Evolutionary conservation across 2,329 filamentous ascomycete species (phyloP), one percentile per base, ranked within the genome.

Genomic region (Pseudocercospora fijiensis): DNA sequence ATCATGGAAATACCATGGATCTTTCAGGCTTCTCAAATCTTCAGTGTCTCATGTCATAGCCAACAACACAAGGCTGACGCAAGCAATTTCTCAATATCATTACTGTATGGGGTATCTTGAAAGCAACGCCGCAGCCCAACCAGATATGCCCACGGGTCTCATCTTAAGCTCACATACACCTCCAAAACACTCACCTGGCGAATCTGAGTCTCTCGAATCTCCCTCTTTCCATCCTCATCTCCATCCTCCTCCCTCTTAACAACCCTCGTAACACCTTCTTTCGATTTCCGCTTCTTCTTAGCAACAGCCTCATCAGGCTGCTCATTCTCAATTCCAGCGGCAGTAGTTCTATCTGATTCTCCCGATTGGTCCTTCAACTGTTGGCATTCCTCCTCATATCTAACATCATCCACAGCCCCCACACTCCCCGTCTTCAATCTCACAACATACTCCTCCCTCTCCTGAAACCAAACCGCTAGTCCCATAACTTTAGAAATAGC

Each of bases 321-420:
- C 1, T 20, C 62, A 65, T 67, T 37, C 28, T 56, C 58, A 6
- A 13, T 51, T 47, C 11, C 18, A 27, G 28, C 57, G 6, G 62
- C 56, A 5, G 28, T 60, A 26, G 63, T 52, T 7, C 27, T 63
- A 26, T 64, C 67, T 47, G 56, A 59, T 11, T 59, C 24, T 20
- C 33, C 30, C 22, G 43, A 30, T 71, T 45, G 58, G 71, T 49
- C 26, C 67, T 63, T n/a, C n/a, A n/a, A n/a, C n/a, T n/a, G n/a
- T n/a, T n/a, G n/a, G n/a, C n/a, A n/a, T n/a, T n/a, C 62, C 47
- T 67, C 53, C 43, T 69, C 71, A 53, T 72, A 69, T 43, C 86
- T 78, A 28, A 91, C 78, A 74, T 91, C 89, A 72, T 92, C 89
- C 51, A 91, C 81, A 2, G 86, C 84, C n/a, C 81, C 81, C 16